Evolutionary conservation across 2,329 filamentous ascomycete genomes (phyloP), one percentile per base, ranked within the genome.

Genomic region (Penicillium italicum): DNA sequence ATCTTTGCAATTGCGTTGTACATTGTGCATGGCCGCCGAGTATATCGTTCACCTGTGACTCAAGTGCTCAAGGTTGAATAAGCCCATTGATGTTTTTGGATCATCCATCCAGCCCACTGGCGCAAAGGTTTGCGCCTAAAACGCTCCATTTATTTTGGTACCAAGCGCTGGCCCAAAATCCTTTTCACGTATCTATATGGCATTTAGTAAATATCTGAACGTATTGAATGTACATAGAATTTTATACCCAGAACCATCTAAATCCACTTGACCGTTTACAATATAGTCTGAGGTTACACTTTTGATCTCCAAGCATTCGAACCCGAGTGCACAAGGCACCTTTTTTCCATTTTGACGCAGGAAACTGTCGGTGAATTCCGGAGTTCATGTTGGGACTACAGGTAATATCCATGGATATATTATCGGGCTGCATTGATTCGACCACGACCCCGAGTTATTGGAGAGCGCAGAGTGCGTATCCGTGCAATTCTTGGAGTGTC

Each of bases 321-420:
- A 36, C 4, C 43, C 60, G 50, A 55, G 51, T 56, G 26, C 50
- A 60, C 7, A 26, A 28, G 20, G 34, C 52, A 18, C 60, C 40
- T 28, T 60, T 58, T 30, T 49, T 45, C 20, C 20, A 61, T 65
- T 74, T 41, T 66, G 66, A 62, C 74, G 77, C 30, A 74, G 74
- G 4, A 77, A 63, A 3, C 11, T 9, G 18, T 43, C 11, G 26
- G 26, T 7, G 41, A 43, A n/a, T 11, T 40, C 24, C 24, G 24
- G 16, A 11, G 10, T 43, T 43, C 16, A 11, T 12, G 18, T 24
- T 41, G 9, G 26, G 16, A 18, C 4, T n/a, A 22, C 10, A 41
- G 24, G 7, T 14, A 42, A 28, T 28, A 7, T 43, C n/a, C n/a
- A n/a, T n/a, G n/a, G n/a, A n/a, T n/a, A n/a, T n/a, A n/a, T 20